phyloP scores from a whole-genome alignment of 176 grass and related monocot species.

The Oryza brachyantha region DNA sequence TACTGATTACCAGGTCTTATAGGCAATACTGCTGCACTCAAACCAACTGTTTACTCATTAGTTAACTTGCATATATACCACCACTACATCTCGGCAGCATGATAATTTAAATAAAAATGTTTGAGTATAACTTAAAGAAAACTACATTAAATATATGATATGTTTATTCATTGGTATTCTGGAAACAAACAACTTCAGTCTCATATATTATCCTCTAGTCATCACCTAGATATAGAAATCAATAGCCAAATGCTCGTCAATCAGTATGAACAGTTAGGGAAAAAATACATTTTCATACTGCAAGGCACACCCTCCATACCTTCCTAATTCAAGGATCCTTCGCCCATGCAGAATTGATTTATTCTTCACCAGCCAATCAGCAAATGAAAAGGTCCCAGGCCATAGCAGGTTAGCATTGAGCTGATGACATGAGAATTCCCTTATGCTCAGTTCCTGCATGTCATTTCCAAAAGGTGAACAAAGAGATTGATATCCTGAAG shows the following conservation, averaged over 20 bases:
- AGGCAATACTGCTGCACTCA: not conserved
- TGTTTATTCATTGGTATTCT: not conserved
- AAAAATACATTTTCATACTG: not conserved
- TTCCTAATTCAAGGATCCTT: constrained; percentile 80
- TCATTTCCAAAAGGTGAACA: constrained; percentile 1
- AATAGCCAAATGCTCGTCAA: not conserved
- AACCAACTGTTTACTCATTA: not conserved
- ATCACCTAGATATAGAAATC: constrained; percentile 3
- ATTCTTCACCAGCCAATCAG: constrained; percentile 65
- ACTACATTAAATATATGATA: not conserved
- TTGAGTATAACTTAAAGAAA: not conserved
- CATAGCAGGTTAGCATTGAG: constrained; percentile 91
- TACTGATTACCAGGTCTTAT: not conserved
- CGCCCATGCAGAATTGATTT: constrained; percentile 47
- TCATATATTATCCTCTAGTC: not conserved
- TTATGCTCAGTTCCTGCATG: constrained; percentile 63
- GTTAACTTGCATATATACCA: not conserved
- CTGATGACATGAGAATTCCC: constrained; percentile 85
- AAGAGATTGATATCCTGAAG: not conserved
- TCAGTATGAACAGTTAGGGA: not conserved
- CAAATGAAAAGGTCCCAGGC: constrained; percentile 88
- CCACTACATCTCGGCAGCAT: not conserved
- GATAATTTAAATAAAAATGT: constrained; percentile 11
- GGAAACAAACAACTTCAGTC: not conserved
- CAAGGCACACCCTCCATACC: constrained; percentile 32